Base-by-base conservation (phyloP, 2,329 filamentous ascomycete species). In the Elsinoe ampelina region DNA sequence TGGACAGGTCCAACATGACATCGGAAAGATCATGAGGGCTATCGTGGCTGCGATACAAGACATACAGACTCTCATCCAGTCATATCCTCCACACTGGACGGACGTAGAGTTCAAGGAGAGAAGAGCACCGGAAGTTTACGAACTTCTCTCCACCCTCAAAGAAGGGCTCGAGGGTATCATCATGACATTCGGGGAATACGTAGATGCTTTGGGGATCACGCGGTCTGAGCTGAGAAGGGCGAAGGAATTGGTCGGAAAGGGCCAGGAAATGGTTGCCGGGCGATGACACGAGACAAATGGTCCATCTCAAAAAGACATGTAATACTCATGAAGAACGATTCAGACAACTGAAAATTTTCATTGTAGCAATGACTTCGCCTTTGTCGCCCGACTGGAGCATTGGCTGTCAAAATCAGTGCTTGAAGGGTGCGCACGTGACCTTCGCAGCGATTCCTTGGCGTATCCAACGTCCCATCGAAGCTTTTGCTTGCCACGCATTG, bases 1-100 rank as follows among this genome's bases (percentile, higher is more conserved):
- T 66, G 92, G 92, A 12, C 87, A 88, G 63, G 92, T 95, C n/a
- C 86, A 95, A 62, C 78, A 83, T 42, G 87, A 93, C 61, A 83
- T 97, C 1, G 82, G 87, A 1, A 73, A 73, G 50, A 84, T 95
- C 57, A 81, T 96, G 52, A 81, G 85, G 47, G 81, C 83, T 1
- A 81, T 95, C 59, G 91, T 88, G 0, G 63, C 69, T 0, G 83
- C 87, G 0, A 83, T 90, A 57, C 78, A 75, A 56, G 82, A 82
- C 62, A 73, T 95, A 2, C 85, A 95, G 64, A 72, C 68, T 1
- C 89, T 95, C 66, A 77, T 83, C 61, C 69, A 70, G 6, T 71
- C 65, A 2, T 73, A 86, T 42, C 77, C 81, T 1, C 70, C 82
- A 2, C 88, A 93, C 70, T 95, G 89, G 89, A 91, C 87, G 1